phyloP scores from a whole-genome alignment of 345 rosid species.

The Eucalyptus victrix region DNA sequence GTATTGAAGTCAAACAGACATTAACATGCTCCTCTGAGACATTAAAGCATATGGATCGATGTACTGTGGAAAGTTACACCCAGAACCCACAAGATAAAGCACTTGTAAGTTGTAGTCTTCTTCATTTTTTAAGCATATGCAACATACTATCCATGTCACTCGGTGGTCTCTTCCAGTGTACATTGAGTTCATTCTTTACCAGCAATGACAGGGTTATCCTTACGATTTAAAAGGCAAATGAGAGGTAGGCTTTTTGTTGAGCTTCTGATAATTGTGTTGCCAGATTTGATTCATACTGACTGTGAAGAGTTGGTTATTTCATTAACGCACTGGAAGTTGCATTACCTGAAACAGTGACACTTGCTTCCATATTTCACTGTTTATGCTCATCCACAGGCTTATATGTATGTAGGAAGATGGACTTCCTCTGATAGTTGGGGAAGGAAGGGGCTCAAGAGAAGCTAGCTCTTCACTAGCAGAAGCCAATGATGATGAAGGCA shows the following conservation, averaged over 20 bases:
- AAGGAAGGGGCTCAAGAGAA: slow-evolving; percentile 14
- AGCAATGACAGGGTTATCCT: neutral
- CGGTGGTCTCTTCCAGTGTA: neutral
- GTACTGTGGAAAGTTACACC: slow-evolving; percentile 2
- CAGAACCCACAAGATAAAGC: slow-evolving; percentile 4
- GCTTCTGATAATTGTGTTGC: neutral
- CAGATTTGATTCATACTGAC: neutral
- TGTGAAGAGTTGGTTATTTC: neutral
- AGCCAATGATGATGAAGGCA: neutral
- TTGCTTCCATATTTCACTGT: neutral
- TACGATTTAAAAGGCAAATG: neutral
- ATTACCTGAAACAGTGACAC: neutral
- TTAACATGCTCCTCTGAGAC: slow-evolving; percentile 13
- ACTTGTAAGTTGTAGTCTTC: slow-evolving; percentile 14
- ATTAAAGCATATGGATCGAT: slow-evolving; percentile 8
- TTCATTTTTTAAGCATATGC: neutral
- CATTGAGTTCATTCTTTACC: neutral
- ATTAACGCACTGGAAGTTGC: neutral
- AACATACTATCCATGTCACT: neutral
- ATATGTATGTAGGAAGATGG: slow-evolving; percentile 24
- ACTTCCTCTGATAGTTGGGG: slow-evolving; percentile 4
- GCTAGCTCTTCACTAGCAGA: neutral
- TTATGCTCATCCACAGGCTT: neutral
- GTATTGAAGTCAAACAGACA: slow-evolving; percentile 16
- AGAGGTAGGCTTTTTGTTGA: neutral